A percentile compares a stretch with the other conserved stretches of the same genome.
Conservation (phyloP, 2,329 filamentous ascomycete genomes). For the Colletotrichum tofieldiae region DNA sequence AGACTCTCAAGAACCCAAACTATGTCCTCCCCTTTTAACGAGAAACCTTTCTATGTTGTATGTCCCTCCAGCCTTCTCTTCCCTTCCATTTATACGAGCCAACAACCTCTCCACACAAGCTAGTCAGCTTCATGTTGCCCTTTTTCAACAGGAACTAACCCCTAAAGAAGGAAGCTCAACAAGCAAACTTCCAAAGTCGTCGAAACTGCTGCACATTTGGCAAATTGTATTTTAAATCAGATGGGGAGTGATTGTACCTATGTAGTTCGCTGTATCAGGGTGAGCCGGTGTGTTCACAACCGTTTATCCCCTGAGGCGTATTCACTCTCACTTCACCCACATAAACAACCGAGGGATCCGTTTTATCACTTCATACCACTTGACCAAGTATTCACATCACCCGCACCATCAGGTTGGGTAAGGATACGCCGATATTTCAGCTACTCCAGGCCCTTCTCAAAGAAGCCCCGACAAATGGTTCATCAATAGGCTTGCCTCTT, state of each 20-base stretch:
- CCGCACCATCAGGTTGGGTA: background rate
- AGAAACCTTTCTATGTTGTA: background rate
- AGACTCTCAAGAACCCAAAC: background rate
- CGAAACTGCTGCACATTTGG: background rate
- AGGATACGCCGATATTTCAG: background rate
- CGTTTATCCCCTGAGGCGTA: background rate
- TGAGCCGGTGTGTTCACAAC: too few species aligned
- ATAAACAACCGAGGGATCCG: background rate
- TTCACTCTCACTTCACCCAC: background rate
- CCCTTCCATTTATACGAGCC: background rate
- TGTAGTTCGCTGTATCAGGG: too few species aligned
- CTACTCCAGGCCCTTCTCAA: background rate
- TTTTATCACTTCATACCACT: background rate
- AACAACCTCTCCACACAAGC: background rate
- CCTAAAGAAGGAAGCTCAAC: background rate
- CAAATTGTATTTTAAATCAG: background rate
- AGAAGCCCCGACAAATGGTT: background rate
- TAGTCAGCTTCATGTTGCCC: background rate
- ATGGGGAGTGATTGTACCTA: too few species aligned
- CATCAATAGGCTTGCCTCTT: background rate
- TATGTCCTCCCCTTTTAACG: background rate
- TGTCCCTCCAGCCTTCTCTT: background rate
- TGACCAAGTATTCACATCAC: background rate
- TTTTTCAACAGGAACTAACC: background rate
- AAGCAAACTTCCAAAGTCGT: background rate